Conservation (phyloP, 2,329 filamentous ascomycete genomes). For the Achaetomium macrosporum region DNA sequence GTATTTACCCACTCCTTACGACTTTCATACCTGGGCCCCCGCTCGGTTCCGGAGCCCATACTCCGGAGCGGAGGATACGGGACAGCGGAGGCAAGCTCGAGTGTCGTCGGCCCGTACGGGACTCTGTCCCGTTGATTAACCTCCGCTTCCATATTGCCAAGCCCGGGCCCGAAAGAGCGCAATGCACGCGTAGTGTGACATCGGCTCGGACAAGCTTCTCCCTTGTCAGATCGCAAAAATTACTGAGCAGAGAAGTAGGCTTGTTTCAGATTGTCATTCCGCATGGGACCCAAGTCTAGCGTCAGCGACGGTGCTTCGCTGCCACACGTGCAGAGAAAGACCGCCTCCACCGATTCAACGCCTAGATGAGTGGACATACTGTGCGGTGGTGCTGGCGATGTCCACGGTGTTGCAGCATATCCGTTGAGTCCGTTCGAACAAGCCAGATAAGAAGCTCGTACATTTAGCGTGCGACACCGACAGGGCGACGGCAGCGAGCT, state of each 20-base stretch:
- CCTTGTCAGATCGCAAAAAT: slow-evolving; percentile 9
- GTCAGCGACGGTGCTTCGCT: slow-evolving; percentile 10
- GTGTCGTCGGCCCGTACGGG: neutral
- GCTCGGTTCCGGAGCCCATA: neutral
- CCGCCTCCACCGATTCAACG: neutral
- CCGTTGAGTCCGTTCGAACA: neutral
- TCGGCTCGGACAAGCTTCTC: slow-evolving; percentile 12
- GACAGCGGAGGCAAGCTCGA: neutral
- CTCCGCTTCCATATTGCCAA: slow-evolving; percentile 2
- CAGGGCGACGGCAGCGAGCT: neutral
- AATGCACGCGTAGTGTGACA: slow-evolving; percentile 14
- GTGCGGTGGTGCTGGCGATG: neutral
- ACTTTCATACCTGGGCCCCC: neutral
- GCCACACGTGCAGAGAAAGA: slow-evolving; percentile 7
- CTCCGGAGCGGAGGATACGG: neutral
- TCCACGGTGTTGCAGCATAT: neutral
- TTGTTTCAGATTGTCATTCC: slow-evolving; percentile 21
- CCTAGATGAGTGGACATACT: neutral
- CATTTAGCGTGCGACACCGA: neutral
- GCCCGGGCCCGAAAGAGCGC: neutral
- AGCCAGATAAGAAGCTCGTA: neutral
- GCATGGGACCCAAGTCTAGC: slow-evolving; percentile 12
- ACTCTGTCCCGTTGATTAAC: neutral
- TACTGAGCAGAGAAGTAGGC: slow-evolving; percentile 11
- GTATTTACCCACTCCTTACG: neutral